Conservation (phyloP, 352 stramenopile species). For the Elongisporangium senticosum region DNA sequence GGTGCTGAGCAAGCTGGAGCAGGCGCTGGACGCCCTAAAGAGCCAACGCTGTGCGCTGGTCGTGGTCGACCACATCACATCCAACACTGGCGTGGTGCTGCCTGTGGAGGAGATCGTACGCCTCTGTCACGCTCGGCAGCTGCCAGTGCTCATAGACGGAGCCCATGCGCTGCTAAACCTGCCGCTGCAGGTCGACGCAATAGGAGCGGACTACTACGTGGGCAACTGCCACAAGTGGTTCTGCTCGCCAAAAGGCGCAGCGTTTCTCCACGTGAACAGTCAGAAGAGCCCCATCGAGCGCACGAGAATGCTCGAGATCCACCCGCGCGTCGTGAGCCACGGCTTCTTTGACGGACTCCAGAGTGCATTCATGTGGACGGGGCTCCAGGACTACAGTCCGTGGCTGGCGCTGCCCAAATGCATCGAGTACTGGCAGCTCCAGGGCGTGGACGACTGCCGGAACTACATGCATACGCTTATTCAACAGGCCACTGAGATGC, state of each 20-base stretch:
- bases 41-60: conserved; percentile 44
- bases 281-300: conserved; percentile 15
- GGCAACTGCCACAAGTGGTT: conserved; percentile 96
- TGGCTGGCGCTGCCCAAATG: conserved; percentile 83
- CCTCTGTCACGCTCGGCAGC: conserved; percentile 34
- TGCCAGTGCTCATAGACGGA: conserved; percentile 87
- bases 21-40: conserved; percentile 19
- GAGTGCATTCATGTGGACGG: conserved; percentile 91
- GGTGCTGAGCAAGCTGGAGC: conserved; percentile 32
- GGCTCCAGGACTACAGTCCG: conserved; percentile 88
- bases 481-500: conserved; percentile 44
- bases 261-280: conserved; percentile 78
- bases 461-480: conserved; percentile 60
- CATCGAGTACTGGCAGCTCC: conserved; percentile 76
- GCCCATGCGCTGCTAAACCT: conserved; percentile 88
- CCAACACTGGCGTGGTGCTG: conserved; percentile 88
- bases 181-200: conserved; percentile 48
- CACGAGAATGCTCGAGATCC: conserved; percentile 14
- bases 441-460: conserved; percentile 37
- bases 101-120: conserved; percentile 77
- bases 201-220: conserved; percentile 90
- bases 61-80: conserved; percentile 92
- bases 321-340: conserved; percentile 88
- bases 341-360: conserved; percentile 86
- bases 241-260: conserved; percentile 81